These are phyloP conservation scores for Ophiocordyceps camponoti-rufipedis DNA, from an alignment of 2,329 filamentous ascomycete genomes.

Conservation along the genomic window DNA sequence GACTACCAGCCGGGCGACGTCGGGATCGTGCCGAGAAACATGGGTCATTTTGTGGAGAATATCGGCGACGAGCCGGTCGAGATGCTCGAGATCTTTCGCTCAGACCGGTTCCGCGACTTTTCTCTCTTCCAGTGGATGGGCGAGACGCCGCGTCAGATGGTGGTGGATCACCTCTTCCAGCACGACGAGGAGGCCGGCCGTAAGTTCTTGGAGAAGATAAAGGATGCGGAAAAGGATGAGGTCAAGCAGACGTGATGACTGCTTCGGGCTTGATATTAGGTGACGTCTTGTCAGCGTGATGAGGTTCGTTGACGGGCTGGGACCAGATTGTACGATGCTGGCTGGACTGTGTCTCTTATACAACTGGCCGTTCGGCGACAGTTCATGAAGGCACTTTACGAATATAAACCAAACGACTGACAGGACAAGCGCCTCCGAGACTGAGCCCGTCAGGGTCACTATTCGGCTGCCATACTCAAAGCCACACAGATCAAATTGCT, in stretches of 20 bases:
- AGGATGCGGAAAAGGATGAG: slow-evolving; percentile 41
- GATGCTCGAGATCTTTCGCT: slow-evolving; percentile 58
- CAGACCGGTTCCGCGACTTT: slow-evolving; percentile 55
- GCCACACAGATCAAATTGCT: no score
- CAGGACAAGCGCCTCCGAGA: no score
- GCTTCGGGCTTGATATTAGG: no score
- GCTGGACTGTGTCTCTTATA: no score
- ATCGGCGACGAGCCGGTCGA: slow-evolving; percentile 58
- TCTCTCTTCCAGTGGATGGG: slow-evolving; percentile 61
- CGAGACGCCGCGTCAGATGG: slow-evolving; percentile 48
- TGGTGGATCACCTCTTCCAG: slow-evolving; percentile 47
- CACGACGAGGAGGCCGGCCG: slow-evolving; percentile 40
- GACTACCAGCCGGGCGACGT: slow-evolving; percentile 61
- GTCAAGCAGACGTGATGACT: slow-evolving; percentile 9
- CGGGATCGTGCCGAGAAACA: slow-evolving; percentile 58
- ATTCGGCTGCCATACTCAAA: no score
- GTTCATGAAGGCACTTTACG: no score
- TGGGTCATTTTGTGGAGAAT: slow-evolving; percentile 71
- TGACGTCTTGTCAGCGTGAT: no score
- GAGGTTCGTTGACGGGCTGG: no score
- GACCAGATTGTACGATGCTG: no score
- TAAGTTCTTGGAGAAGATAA: slow-evolving; percentile 42
- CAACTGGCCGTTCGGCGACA: no score
- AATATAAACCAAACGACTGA: no score
- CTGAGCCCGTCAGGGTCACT: no score